A percentile compares a stretch with the other conserved stretches of the same genome.
Conservation (phyloP, 2,329 filamentous ascomycete species). For the Trichoderma atrobrunneum region DNA sequence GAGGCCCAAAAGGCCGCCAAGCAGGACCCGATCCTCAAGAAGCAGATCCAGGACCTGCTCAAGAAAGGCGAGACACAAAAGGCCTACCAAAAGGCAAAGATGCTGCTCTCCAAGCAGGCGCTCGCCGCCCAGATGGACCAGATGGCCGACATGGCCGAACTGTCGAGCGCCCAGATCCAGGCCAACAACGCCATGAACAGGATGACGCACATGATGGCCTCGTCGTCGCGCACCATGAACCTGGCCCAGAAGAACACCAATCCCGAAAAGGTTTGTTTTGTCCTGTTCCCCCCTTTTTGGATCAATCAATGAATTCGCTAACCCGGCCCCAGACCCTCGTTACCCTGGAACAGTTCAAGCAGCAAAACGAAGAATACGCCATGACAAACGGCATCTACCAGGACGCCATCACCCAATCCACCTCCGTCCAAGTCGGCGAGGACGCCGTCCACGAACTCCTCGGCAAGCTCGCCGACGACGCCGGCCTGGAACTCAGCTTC, state of each 20-base stretch:
- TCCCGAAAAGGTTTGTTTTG: slow-evolving; percentile 49
- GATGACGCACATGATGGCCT: slow-evolving; percentile 63
- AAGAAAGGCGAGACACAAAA: slow-evolving; percentile 63
- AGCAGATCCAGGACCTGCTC: slow-evolving; percentile 61
- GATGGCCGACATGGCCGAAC: slow-evolving; percentile 62
- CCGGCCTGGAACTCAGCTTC: slow-evolving; percentile 75
- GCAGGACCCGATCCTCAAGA: slow-evolving; percentile 59
- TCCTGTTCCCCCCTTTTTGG: neutral
- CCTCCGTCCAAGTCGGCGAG: slow-evolving; percentile 68
- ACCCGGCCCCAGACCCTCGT: slow-evolving; percentile 45
- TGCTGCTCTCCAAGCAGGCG: slow-evolving; percentile 60
- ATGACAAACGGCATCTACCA: slow-evolving; percentile 75
- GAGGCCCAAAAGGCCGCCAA: slow-evolving; percentile 60
- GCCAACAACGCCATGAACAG: slow-evolving; percentile 64
- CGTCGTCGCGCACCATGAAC: slow-evolving; percentile 57
- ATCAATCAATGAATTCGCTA: neutral
- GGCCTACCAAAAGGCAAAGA: slow-evolving; percentile 62
- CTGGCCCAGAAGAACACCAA: slow-evolving; percentile 58
- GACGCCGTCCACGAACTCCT: slow-evolving; percentile 86
- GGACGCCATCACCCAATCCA: slow-evolving; percentile 77
- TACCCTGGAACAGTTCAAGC: slow-evolving; percentile 59
- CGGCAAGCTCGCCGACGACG: slow-evolving; percentile 82
- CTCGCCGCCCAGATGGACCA: slow-evolving; percentile 63
- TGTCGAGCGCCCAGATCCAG: slow-evolving; percentile 59
- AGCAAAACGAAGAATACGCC: slow-evolving; percentile 62